Conservation (phyloP, 805 yeast genomes). For the Candida morakotiae region DNA sequence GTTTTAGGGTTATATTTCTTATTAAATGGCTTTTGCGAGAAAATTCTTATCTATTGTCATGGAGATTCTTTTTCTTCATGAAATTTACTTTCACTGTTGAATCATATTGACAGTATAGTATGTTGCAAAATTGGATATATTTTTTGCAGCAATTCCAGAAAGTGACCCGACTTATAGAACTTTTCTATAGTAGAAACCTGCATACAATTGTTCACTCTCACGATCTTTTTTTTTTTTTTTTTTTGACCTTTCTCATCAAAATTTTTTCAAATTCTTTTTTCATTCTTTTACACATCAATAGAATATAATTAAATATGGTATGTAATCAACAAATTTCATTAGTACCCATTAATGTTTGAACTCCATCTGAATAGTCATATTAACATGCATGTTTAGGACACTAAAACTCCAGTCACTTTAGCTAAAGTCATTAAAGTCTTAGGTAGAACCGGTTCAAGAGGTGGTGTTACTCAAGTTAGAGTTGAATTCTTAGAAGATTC, state of each 20-base stretch:
- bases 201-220: slow-evolving; percentile 1
- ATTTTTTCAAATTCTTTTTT: slow-evolving; percentile 4
- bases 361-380: too few relatives aligned
- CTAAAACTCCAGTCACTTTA: slow-evolving; percentile 91
- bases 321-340: background rate
- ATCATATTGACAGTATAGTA: too few relatives aligned
- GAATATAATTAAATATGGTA: slow-evolving; percentile 7
- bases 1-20: too few relatives aligned
- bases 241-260: background rate
- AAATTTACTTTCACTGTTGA: too few relatives aligned
- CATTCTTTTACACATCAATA: slow-evolving; percentile 4
- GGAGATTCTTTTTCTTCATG: too few relatives aligned
- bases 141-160: too few relatives aligned
- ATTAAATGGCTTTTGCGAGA: too few relatives aligned
- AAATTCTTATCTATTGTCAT: too few relatives aligned
- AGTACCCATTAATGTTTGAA: background rate
- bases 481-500: slow-evolving; percentile 46
- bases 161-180: background rate
- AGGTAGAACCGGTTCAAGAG: slow-evolving; percentile 99
- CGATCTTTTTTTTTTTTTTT: slow-evolving; percentile 4
- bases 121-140: too few relatives aligned
- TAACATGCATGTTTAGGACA: slow-evolving; percentile 8
- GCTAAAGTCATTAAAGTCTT: slow-evolving; percentile 99
- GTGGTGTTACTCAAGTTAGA: slow-evolving; percentile 68
- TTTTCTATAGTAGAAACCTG: background rate